Percentiles rank a stretch among this genome's conserved stretches.
phyloP scores from a whole-genome alignment of 306 rosid genomes.

The Gleditsia sinensis region DNA sequence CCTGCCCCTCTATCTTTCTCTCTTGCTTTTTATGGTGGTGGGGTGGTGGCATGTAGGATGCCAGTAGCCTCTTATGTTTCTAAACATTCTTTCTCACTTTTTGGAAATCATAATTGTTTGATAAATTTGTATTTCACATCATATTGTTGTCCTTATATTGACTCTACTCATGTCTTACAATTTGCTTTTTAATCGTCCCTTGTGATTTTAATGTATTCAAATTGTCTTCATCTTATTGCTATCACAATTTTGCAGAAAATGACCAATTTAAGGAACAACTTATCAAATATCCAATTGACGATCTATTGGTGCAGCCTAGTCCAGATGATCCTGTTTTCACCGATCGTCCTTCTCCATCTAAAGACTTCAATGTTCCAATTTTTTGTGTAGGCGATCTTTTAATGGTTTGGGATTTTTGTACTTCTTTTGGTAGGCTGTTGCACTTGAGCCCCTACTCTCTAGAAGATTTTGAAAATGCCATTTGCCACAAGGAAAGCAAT shows the following conservation, averaged over 20 bases:
- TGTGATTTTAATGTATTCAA: slow-evolving; percentile 26
- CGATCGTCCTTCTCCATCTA: slow-evolving; percentile 69
- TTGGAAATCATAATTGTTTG: slow-evolving; percentile 10
- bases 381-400: slow-evolving; percentile 78
- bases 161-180: background rate
- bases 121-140: background rate
- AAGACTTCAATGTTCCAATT: slow-evolving; percentile 78
- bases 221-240: slow-evolving; percentile 12
- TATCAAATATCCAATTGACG: slow-evolving; percentile 91
- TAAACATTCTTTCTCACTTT: slow-evolving; percentile 4
- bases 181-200: background rate
- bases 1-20: background rate
- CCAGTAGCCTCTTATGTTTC: slow-evolving; percentile 3
- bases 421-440: slow-evolving; percentile 69
- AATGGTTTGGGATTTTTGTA: slow-evolving; percentile 93
- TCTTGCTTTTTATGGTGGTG: background rate
- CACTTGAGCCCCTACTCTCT: slow-evolving; percentile 77
- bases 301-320: slow-evolving; percentile 79
- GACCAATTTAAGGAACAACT: slow-evolving; percentile 49
- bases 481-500: slow-evolving; percentile 79
- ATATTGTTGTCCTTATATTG: background rate
- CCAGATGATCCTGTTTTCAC: slow-evolving; percentile 76
- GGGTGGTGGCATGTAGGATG: background rate
- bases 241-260: slow-evolving; percentile 49
- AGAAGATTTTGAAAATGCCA: slow-evolving; percentile 86